Evolutionary conservation across 805 yeast species (phyloP).

Genomic region (Ogataea zsoltii): DNA sequence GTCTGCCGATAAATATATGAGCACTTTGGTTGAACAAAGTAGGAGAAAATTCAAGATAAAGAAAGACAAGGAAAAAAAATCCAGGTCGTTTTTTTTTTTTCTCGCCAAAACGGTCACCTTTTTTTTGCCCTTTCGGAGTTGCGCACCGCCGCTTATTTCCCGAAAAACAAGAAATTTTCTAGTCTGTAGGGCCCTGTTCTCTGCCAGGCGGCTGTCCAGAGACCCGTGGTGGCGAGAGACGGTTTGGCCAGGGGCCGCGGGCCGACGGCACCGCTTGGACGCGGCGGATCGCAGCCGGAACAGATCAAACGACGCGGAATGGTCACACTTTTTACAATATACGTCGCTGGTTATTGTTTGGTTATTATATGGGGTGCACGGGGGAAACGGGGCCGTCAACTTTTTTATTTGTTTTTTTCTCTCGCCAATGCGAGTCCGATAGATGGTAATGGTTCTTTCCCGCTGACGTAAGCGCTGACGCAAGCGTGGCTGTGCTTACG

Average conservation of each 20-base stretch:
- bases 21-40: too few species aligned
- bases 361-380: too few species aligned
- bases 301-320: too few species aligned
- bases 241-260: too few species aligned
- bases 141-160: constrained; percentile 1
- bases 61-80: background rate
- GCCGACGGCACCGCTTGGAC: too few species aligned
- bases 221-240: too few species aligned
- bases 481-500: background rate
- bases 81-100: background rate
- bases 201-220: background rate
- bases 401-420: too few species aligned
- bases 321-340: too few species aligned
- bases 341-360: too few species aligned
- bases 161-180: background rate
- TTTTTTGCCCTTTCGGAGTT: constrained; percentile 1
- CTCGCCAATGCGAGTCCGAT: background rate
- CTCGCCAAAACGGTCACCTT: background rate
- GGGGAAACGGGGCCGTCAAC: background rate
- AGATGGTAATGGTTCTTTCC: too few species aligned
- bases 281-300: too few species aligned
- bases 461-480: background rate
- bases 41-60: background rate
- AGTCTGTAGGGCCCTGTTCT: background rate
- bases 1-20: background rate